Percentiles rank a stretch among this genome's conserved stretches.
Conservation (phyloP, 805 yeast genomes). For the Kregervanrija delftensis region DNA sequence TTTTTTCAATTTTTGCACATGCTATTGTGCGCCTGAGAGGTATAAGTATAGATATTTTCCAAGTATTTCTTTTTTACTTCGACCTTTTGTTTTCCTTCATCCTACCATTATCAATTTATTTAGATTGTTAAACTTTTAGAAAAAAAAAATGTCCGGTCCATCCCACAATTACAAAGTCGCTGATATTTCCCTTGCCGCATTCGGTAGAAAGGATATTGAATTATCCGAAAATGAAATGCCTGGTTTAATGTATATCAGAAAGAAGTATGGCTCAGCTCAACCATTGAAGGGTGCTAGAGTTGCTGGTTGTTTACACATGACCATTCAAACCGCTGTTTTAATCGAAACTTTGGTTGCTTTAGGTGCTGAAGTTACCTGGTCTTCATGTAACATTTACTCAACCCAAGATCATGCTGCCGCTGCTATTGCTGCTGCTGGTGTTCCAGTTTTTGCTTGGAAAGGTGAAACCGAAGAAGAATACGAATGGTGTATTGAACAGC, state of each 20-base stretch:
- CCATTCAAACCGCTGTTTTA: constrained; percentile 97
- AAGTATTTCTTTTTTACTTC: background rate
- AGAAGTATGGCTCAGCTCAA: constrained; percentile 82
- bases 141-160: constrained; percentile 44
- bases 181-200: constrained; percentile 97
- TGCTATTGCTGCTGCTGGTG: constrained; percentile 98
- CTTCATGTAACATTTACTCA: constrained; percentile 98
- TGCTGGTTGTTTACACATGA: constrained; percentile 99
- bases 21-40: no score
- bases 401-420: constrained; percentile 99
- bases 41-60: background rate
- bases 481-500: constrained; percentile 99
- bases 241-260: constrained; percentile 97
- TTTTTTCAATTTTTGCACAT: no score
- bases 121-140: background rate
- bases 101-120: background rate
- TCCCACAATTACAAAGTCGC: constrained; percentile 88
- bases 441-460: constrained; percentile 99
- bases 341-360: constrained; percentile 95
- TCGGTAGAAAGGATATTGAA: constrained; percentile 99
- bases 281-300: constrained; percentile 98
- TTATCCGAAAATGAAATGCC: constrained; percentile 99
- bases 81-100: background rate
- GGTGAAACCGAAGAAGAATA: constrained; percentile 99
- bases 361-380: constrained; percentile 99